Base-by-base conservation (phyloP, 2,329 filamentous ascomycete genomes). In the Proliferodiscus dingleyae region DNA sequence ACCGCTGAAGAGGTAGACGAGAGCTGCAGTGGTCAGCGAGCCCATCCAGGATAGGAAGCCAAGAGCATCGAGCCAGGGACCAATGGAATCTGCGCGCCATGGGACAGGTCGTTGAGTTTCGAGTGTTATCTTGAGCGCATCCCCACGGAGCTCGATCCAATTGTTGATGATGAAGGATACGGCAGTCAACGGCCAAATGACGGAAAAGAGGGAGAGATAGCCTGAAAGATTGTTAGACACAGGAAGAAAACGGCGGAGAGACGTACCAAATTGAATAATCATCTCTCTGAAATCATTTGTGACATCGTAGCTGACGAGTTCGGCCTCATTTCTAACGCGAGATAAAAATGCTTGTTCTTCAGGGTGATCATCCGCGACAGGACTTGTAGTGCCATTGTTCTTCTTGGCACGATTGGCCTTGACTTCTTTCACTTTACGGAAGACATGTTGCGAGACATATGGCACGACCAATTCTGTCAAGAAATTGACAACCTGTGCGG, bases 31-130 rank as follows among this genome's bases (percentile, higher is more conserved):
- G 4, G 89, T 94, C 48, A 97, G 72, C 55, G 85, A 93, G 32
- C 93, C 93, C 19, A 96, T 72, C 93, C 93, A 97, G 3, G 89
- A 85, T n/a, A 97, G 72, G 64, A 97, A 94, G 13, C 83, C 84
- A 2, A 98, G 73, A 1, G 87, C 83, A 54, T 89, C 80, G 10
- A 97, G 72, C 85, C 89, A 97, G 1, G 93, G 90, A 0, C 93
- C 93, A 56, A 98, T 97, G 1, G 87, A 93, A 68, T 97, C 93
- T 1, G 89, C 83, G 43, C 93, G 81, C 78, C 86, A 89, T 1
- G 93, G 93, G 29, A 87, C 88, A 0, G 93, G 93, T 3, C 93
- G 83, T 60, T 91, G 85, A 73, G 88, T 90, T 65, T 90, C 85
- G 38, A 89, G 75, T 45, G 89, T 89, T 58, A 97, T 95, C 66